Conservation (phyloP, 2,329 filamentous ascomycete genomes). For the Phyllosticta citribraziliensis region DNA sequence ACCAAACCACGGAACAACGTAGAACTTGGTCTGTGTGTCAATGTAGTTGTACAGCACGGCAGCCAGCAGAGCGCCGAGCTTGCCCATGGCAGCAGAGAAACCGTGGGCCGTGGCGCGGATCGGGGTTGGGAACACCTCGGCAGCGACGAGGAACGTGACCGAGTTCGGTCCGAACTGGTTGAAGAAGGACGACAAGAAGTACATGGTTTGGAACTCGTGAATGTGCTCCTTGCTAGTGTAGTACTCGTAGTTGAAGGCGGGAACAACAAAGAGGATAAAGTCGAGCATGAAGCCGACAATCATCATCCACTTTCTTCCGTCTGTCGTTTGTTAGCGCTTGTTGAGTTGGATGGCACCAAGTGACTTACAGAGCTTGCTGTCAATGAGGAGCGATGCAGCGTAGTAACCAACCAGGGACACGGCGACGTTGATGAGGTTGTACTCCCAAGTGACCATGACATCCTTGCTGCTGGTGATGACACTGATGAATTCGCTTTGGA, state of each 20-base stretch:
- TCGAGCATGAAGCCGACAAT: conserved; percentile 86
- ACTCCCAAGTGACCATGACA: conserved; percentile 80
- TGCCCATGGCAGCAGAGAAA: conserved; percentile 84
- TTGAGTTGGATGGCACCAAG: too few relatives aligned
- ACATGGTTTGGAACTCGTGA: conserved; percentile 93
- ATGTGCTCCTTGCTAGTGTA: conserved; percentile 64
- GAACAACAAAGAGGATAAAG: conserved; percentile 88
- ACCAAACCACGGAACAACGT: conserved; percentile 92
- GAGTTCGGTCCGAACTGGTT: conserved; percentile 97
- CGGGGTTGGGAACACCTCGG: conserved; percentile 91
- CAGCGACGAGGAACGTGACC: conserved; percentile 91
- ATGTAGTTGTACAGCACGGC: conserved; percentile 95
- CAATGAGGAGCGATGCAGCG: conserved; percentile 75
- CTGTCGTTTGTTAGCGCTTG: conserved; percentile 8
- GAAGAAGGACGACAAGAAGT: conserved; percentile 96
- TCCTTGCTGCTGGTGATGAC: conserved; percentile 64
- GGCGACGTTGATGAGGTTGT: conserved; percentile 84
- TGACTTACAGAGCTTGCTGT: conserved; percentile 69
- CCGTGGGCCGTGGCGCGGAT: conserved; percentile 90
- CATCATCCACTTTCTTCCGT: conserved; percentile 94
- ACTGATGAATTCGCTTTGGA: conserved; percentile 81
- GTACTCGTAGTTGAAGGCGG: conserved; percentile 79
- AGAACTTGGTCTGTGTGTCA: conserved; percentile 71
- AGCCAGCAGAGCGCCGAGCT: conserved; percentile 77
- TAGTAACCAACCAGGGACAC: conserved; percentile 87